Evolutionary conservation across 2,329 filamentous ascomycete genomes (phyloP).

Genomic region (Zalaria sp.): DNA sequence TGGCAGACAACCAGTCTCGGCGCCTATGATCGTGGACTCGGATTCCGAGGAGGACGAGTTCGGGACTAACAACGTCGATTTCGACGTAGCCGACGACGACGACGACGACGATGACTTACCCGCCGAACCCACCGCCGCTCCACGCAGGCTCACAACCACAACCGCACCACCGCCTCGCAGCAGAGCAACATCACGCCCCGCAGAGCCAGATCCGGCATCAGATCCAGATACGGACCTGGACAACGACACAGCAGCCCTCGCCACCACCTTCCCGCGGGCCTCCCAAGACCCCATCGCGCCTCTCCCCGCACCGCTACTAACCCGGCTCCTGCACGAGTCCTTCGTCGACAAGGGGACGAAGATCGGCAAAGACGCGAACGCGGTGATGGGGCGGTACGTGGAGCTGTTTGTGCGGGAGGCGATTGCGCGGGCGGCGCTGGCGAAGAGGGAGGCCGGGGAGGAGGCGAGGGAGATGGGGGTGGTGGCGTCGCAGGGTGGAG

Average conservation of each 20-base stretch:
- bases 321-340: conserved; percentile 62
- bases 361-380: conserved; percentile 65
- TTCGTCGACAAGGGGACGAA: conserved; percentile 59
- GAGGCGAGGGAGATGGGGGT: conserved; percentile 34
- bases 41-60: not conserved
- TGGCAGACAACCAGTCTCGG: not conserved
- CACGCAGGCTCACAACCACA: not conserved
- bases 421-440: conserved; percentile 62
- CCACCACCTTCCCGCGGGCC: too few relatives aligned
- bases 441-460: conserved; percentile 37
- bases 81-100: not conserved
- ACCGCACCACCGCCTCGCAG: not conserved
- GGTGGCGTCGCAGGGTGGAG: conserved; percentile 4
- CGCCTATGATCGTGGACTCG: not conserved
- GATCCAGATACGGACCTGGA: too few relatives aligned
- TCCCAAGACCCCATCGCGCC: conserved; percentile 15
- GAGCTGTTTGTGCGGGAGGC: conserved; percentile 86
- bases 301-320: conserved; percentile 62
- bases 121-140: too few relatives aligned
- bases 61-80: not conserved
- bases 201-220: too few relatives aligned
- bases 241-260: too few relatives aligned
- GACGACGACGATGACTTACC: not conserved
- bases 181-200: too few relatives aligned
- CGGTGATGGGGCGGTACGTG: conserved; percentile 68